Evolutionary conservation across 495 filamentous ascomycete species (phyloP).

Genomic region (Xylaria sp.): DNA sequence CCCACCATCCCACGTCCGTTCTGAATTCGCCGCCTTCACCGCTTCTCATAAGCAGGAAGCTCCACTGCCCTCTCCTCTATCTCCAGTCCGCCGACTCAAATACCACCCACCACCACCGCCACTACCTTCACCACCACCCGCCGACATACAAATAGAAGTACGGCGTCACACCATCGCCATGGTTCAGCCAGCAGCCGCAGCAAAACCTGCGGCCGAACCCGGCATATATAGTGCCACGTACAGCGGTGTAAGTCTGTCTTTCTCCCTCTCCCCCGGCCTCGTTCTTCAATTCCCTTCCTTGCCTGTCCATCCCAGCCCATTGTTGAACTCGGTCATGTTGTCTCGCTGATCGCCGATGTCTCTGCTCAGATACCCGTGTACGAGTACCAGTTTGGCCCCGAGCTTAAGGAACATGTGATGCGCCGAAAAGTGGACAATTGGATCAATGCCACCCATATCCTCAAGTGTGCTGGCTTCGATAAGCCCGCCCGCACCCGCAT

Average conservation of each 20-base stretch:
- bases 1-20: background rate
- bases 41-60: background rate
- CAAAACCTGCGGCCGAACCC: slow-evolving; percentile 27
- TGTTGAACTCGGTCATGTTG: slow-evolving; percentile 52
- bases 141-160: background rate
- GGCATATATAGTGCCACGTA: slow-evolving; percentile 90
- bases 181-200: slow-evolving; percentile 44
- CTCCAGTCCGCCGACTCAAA: background rate
- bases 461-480: slow-evolving; percentile 73
- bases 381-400: slow-evolving; percentile 79
- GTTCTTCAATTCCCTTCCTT: background rate
- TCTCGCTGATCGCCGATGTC: slow-evolving; percentile 29
- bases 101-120: background rate
- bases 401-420: slow-evolving; percentile 81
- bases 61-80: background rate
- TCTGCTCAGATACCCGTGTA: slow-evolving; percentile 83
- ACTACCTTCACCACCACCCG: background rate
- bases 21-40: background rate
- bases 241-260: slow-evolving; percentile 75
- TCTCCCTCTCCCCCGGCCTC: slow-evolving; percentile 25
- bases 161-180: slow-evolving; percentile 36
- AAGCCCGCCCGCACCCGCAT: slow-evolving; percentile 95
- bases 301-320: slow-evolving; percentile 39
- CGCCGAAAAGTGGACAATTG: slow-evolving; percentile 85
- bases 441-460: slow-evolving; percentile 95